Conservation (phyloP, 1,139 yeast genomes). For the Candida freyschussii region DNA sequence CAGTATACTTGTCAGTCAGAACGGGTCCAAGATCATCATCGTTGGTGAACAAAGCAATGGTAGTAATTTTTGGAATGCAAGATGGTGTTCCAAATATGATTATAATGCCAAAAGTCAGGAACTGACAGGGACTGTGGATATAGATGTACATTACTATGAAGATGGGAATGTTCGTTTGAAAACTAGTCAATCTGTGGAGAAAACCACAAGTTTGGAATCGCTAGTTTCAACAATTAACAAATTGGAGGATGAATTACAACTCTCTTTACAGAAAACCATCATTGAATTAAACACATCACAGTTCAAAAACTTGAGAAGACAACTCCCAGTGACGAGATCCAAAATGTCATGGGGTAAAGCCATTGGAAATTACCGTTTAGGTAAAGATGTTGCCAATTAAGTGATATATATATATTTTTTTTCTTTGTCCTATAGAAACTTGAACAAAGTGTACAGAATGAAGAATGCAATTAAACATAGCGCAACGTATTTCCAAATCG, state of each 20-base stretch:
- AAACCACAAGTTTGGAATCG: background rate
- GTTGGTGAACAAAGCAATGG: conserved; percentile 73
- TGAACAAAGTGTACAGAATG: conserved; percentile 61
- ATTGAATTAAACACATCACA: conserved; percentile 69
- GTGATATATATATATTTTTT: background rate
- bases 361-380: conserved; percentile 82
- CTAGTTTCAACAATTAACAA: conserved; percentile 37
- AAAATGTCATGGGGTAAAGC: conserved; percentile 95
- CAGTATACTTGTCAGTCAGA: conserved; percentile 38
- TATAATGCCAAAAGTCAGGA: conserved; percentile 31
- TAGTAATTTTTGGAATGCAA: conserved; percentile 82
- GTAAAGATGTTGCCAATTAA: conserved; percentile 63
- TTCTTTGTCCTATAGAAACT: conserved; percentile 34
- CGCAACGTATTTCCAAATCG: conserved; percentile 52
- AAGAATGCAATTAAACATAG: conserved; percentile 57
- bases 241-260: conserved; percentile 60
- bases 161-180: conserved; percentile 90
- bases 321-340: conserved; percentile 85
- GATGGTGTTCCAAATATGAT: conserved; percentile 72
- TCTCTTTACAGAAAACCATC: conserved; percentile 58
- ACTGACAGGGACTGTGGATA: conserved; percentile 51
- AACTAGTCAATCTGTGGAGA: conserved; percentile 4
- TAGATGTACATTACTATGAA: conserved; percentile 89
- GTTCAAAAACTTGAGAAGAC: conserved; percentile 83
- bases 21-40: conserved; percentile 45